Base-by-base conservation (phyloP, 768 basidiomycete genomes). In the Galerina sulciceps region DNA sequence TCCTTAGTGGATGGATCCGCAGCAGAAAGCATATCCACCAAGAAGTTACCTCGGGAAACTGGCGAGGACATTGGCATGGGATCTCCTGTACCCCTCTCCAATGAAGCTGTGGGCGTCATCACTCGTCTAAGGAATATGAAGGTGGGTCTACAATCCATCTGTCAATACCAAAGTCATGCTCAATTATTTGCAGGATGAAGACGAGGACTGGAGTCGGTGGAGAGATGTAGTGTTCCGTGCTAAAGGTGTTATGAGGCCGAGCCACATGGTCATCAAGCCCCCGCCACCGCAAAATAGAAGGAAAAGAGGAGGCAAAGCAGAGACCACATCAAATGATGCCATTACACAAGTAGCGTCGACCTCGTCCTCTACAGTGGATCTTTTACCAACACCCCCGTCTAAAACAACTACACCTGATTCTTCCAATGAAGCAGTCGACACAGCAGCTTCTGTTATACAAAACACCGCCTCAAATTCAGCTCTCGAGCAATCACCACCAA, bases 131-230 rank as follows among this genome's bases (percentile, higher is more conserved):
- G 94, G 55, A 93, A 91, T 65, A 87, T 89, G 86, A 94, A 94
- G 83, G 90, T 90, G 50, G 14, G 76, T 57, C 49, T 49, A n/a
- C 37, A 50, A 26, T 51, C 23, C 46, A 46, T 37, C 20, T 49
- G 15, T 53, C 26, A 38, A 8, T 50, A 55, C 51, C 48, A 54
- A 55, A 35, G 38, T 17, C 17, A 58, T 35, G 20, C 18, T 11
- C 15, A 40, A 6, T 35, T 15, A 2, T 47, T 37, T 64, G 11
- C 57, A 92, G 89, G 93, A 96, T 67, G 89, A 91, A 74, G 83
- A 86, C 56, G 93, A 96, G 68, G 93, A 95, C 65, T 93, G 89
- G 90, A 85, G 91, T 57, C 85, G 93, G 43, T 93, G 91, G 91
- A 81, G 92, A 17, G 93, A 95, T 67, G 86, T 91, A 34, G 81